Base-by-base conservation (phyloP, 129 eudicot species). In the Arctium minus region DNA sequence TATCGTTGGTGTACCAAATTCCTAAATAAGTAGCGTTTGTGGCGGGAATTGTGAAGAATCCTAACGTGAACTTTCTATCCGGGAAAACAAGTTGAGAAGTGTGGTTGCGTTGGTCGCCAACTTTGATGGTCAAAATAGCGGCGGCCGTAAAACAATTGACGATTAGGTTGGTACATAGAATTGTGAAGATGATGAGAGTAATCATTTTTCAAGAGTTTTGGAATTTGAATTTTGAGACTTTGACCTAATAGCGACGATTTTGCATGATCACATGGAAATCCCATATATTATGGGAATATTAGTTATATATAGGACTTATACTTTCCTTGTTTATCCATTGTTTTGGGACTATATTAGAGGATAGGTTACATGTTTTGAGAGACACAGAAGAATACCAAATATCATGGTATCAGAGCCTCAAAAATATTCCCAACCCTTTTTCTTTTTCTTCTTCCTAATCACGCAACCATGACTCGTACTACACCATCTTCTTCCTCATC, bases 21-120 rank as follows among this genome's bases (percentile, higher is more conserved):
- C 86, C 91, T 38, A 88, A 68, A 75, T 86, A 88, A n/a, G 75
- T 86, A 15, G 38, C 4, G 69, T 44, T 83, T 60, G 85, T 83
- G 0, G 38, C 7, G 2, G 69, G 80, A 29, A 72, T 32, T 17
- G 76, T 72, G 31, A 71, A 86, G 64, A 88, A 88, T 1, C 89
- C 92, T 39, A 88, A 75, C 6, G 89, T 88, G 82, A 88, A 88
- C 2, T 53, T 64, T 6, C 32, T 12, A 1, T 22, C 27, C 27
- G 79, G 86, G 44, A 87, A 86, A 44, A 80, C 22, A 27, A 83
- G 86, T 5, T 69, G 73, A 15, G 86, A 83, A 36, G 77, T 65
- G 70, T 5, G 0, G 42, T 82, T 83, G 36, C 76, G 73, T 83
- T 36, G 64, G 32, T 76, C 86, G 0, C 72, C 81, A n/a, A 76